Percentiles rank a stretch among this genome's conserved stretches.
These are phyloP conservation scores for Aurantiochytrium sp. DNA, from an alignment of 108 stramenopile species.

Conservation along the genomic window DNA sequence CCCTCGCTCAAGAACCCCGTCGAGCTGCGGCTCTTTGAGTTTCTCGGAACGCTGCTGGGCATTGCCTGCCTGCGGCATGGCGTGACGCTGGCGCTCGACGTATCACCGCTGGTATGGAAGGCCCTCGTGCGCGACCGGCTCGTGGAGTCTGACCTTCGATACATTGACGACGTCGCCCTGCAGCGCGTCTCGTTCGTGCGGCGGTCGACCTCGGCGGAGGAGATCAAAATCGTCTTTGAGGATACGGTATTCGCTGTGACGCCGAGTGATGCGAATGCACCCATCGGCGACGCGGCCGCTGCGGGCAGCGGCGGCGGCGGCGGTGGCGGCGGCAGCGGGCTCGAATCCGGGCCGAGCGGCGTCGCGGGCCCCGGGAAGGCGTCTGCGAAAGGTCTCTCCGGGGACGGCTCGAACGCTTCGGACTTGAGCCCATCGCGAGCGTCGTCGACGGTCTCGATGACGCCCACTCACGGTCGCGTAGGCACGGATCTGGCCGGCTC, in stretches of 20 bases:
- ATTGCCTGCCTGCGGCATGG: conserved; percentile 8
- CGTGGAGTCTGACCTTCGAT: neutral
- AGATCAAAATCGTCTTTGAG: neutral
- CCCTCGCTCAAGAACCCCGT: neutral
- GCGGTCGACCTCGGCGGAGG: neutral
- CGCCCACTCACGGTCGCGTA: neutral
- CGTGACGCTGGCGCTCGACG: neutral
- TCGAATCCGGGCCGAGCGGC: too few relatives aligned
- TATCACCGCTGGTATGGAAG: conserved; percentile 13
- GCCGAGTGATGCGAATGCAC: neutral
- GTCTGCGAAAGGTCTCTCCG: too few relatives aligned
- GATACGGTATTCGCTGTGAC: neutral
- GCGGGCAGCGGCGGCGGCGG: neutral
- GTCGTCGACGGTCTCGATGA: neutral
- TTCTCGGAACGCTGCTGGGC: neutral
- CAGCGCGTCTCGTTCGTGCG: neutral
- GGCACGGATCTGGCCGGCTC: neutral
- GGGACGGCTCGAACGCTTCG: neutral
- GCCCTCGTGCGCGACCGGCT: neutral
- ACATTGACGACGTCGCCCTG: conserved; percentile 28
- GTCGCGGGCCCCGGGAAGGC: too few relatives aligned
- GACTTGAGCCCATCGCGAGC: neutral
- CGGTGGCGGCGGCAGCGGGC: neutral
- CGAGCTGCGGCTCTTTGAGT: conserved; percentile 24
- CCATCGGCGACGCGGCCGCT: neutral